These are phyloP conservation scores for Xylaria castorea DNA, from an alignment of 495 filamentous ascomycete species.

Conservation along the genomic window DNA sequence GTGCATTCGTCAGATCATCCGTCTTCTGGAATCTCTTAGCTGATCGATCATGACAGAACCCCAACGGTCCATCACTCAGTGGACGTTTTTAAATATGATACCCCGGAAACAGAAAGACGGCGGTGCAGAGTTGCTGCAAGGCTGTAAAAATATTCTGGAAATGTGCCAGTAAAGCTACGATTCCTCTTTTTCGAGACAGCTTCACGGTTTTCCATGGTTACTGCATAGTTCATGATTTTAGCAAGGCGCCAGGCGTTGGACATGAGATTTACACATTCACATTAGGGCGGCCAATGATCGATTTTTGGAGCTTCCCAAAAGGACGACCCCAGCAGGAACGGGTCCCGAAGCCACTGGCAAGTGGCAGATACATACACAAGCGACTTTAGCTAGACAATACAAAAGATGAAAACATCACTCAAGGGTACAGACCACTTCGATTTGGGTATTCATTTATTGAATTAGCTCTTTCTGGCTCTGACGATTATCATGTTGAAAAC, in stretches of 20 bases:
- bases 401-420: slow-evolving; percentile 11
- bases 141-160: slow-evolving; percentile 28
- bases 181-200: background rate
- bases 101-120: slow-evolving; percentile 28
- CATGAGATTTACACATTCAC: slow-evolving; percentile 29
- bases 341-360: slow-evolving; percentile 1
- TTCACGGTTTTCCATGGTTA: slow-evolving; percentile 21
- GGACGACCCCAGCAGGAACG: slow-evolving; percentile 3
- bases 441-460: slow-evolving; percentile 11
- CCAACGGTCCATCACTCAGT: slow-evolving; percentile 26
- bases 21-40: slow-evolving; percentile 38
- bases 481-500: background rate
- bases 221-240: slow-evolving; percentile 42
- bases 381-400: slow-evolving; percentile 20
- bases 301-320: slow-evolving; percentile 17
- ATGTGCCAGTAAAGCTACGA: slow-evolving; percentile 20
- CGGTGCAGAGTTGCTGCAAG: slow-evolving; percentile 23
- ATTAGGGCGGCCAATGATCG: slow-evolving; percentile 27
- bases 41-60: slow-evolving; percentile 41
- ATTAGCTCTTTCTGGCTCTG: background rate
- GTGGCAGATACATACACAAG: slow-evolving; percentile 12
- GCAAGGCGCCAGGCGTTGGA: slow-evolving; percentile 43
- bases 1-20: slow-evolving; percentile 45
- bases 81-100: slow-evolving; percentile 38
- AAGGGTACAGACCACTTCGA: background rate